Percentiles rank a stretch among this genome's conserved stretches.
Evolutionary conservation across 1,284 basidiomycete genomes (phyloP).

Genomic region (Microbotryum scabiosae): DNA sequence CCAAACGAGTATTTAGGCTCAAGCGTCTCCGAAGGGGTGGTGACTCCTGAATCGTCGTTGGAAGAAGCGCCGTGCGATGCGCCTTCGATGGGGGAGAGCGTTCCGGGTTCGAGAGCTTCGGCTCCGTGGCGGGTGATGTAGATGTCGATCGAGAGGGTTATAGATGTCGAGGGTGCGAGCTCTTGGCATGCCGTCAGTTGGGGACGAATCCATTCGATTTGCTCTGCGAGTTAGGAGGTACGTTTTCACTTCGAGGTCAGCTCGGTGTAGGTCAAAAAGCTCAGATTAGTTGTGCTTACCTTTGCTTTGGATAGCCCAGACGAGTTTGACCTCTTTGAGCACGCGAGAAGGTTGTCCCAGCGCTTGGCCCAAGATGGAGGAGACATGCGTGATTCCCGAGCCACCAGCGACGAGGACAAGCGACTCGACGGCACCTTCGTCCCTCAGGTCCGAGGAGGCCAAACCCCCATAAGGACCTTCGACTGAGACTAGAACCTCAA

Average conservation of each 20-base stretch:
- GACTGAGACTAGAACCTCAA: constrained; percentile 5
- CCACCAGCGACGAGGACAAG: constrained; percentile 26
- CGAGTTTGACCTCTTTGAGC: constrained; percentile 13
- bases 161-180: constrained; percentile 2
- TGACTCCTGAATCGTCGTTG: background rate
- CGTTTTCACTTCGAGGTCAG: background rate
- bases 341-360: background rate
- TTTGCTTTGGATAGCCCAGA: constrained; percentile 20
- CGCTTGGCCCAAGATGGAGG: constrained; percentile 5
- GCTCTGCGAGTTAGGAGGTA: constrained; percentile 1
- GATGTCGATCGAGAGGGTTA: constrained; percentile 12
- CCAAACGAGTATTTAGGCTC: background rate
- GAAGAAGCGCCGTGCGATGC: background rate
- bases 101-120: too few species aligned
- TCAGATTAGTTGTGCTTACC: background rate
- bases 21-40: constrained; percentile 1
- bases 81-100: background rate
- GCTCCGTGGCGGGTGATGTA: constrained; percentile 13
- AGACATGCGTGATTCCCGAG: constrained; percentile 13
- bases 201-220: constrained; percentile 15
- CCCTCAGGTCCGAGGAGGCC: background rate
- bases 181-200: background rate
- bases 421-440: background rate
- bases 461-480: constrained; percentile 20
- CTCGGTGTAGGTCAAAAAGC: too few species aligned